Evolutionary conservation across 495 filamentous ascomycete species (phyloP), one percentile per base, ranked within the genome.

Genomic region (Rusavskia elegans): DNA sequence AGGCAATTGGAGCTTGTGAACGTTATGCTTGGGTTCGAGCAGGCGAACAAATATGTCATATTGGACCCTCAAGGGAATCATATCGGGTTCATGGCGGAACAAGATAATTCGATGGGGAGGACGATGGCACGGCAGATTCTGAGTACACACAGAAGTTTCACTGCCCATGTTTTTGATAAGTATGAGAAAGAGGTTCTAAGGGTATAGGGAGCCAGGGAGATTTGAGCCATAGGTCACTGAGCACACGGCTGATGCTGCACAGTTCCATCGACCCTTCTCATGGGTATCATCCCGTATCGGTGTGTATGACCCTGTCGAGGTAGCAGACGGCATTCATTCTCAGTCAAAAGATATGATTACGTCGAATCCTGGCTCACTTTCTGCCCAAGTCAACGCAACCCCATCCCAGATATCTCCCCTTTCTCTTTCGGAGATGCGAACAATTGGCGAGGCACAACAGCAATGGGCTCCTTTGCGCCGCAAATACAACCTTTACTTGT

Each of bases 21-120:
- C 64, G 70, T 85, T 8, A 70, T 85, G 66, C 64, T 84, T 39
- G 80, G 82, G 0, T 85, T 83, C 54, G 81, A 85, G 64, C 82
- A 85, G 63, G 81, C 82, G 16, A 84, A 85, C 55, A 76, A 75
- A 60, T 85, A 85, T 59, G 72, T 82, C 27, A 83, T 85, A 48
- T 76, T 84, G 74, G 76, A 83, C 68, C 78, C 77, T n/a, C 66
- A 75, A 30, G 82, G 82, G 7, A 76, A 78, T 30, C 80, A 83
- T 54, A 69, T 85, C 46, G 82, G 82, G 16, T 84, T 80, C 56
- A 76, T 85, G 64, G 80, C 80, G 21, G 82, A 85, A 61, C 74
- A 75, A 56, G 82, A 83, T 49, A 71, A 73, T 50, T 78, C 81
- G 0, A 66, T 84, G 53, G 76, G 66, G 1, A 75, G 66, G 45